Conservation (phyloP, 225 moss, liverwort and hornwort species). For the Rhytidiadelphus loreus region DNA sequence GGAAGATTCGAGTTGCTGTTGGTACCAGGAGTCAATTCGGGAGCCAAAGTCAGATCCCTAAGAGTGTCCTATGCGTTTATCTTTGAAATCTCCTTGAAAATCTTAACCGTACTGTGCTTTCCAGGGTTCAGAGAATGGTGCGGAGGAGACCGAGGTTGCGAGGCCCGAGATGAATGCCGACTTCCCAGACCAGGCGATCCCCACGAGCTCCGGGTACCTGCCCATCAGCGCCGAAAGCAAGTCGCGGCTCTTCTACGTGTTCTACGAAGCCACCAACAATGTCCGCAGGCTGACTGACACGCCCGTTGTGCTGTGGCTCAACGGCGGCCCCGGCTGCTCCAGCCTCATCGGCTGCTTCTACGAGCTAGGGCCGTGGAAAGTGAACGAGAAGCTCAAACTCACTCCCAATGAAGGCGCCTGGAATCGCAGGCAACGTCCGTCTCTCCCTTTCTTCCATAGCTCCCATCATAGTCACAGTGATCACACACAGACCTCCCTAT, state of each 20-base stretch:
- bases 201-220: conserved; percentile 73
- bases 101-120: not conserved
- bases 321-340: conserved; percentile 91
- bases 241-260: conserved; percentile 65
- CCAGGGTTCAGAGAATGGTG: not conserved
- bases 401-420: conserved; percentile 57
- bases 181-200: conserved; percentile 52
- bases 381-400: conserved; percentile 47
- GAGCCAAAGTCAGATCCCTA: not conserved
- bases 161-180: not conserved
- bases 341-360: conserved; percentile 92
- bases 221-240: conserved; percentile 48
- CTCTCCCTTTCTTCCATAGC: not conserved
- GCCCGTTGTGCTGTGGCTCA: conserved; percentile 79
- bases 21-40: not conserved
- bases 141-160: not conserved
- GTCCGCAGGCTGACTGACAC: conserved; percentile 22
- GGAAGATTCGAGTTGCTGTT: not conserved
- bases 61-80: too few species aligned
- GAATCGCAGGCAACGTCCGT: conserved; percentile 56
- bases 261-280: conserved; percentile 65
- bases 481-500: too few species aligned
- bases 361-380: conserved; percentile 83
- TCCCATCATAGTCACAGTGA: not conserved
- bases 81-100: not conserved